Evolutionary conservation across 352 stramenopile species (phyloP).

Genomic region (Phytophthora foliorum): DNA sequence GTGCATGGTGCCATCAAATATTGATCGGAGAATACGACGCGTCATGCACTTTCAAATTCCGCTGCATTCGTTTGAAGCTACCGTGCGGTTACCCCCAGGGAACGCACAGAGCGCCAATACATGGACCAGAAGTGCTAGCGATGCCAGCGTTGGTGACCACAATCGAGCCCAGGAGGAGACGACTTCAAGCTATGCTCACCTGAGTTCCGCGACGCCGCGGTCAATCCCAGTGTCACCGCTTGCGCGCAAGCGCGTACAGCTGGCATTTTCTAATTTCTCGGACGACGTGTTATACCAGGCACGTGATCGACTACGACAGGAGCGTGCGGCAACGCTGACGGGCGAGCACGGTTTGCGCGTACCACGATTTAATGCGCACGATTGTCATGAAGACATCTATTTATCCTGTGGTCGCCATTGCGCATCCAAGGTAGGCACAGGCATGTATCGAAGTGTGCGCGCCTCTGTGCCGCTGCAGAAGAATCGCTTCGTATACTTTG

Average conservation of each 20-base stretch:
- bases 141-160: constrained; percentile 24
- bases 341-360: constrained; percentile 66
- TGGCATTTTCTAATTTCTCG: constrained; percentile 86
- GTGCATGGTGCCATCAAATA: constrained; percentile 80
- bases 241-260: constrained; percentile 74
- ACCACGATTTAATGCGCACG: constrained; percentile 79
- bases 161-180: constrained; percentile 44
- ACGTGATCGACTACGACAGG: constrained; percentile 77
- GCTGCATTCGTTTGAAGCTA: constrained; percentile 86
- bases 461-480: constrained; percentile 65
- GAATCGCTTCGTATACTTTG: constrained; percentile 88
- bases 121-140: constrained; percentile 29
- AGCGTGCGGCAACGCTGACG: constrained; percentile 76
- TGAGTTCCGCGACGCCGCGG: constrained; percentile 70
- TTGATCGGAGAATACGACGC: constrained; percentile 88
- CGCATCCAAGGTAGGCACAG: constrained; percentile 73
- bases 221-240: constrained; percentile 88
- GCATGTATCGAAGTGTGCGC: constrained; percentile 87
- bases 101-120: constrained; percentile 19
- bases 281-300: constrained; percentile 88
- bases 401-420: constrained; percentile 88
- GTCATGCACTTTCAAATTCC: constrained; percentile 92
- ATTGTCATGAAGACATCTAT: constrained; percentile 89
- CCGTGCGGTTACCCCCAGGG: constrained; percentile 71
- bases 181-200: constrained; percentile 48